Conservation (phyloP, 2,329 filamentous ascomycete species). For the Diaporthe humulicola region DNA sequence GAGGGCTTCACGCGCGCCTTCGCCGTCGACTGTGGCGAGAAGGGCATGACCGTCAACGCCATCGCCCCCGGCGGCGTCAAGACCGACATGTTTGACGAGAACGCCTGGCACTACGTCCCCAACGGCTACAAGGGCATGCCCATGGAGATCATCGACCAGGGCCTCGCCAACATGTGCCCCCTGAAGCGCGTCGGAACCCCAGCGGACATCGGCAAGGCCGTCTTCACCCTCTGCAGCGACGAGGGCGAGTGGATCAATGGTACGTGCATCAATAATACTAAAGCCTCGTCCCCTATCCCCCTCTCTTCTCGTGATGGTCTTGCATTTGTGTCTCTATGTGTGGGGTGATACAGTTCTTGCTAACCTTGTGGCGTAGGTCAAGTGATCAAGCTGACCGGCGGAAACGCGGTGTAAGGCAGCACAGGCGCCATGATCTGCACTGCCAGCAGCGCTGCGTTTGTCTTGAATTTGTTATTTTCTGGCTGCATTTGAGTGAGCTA, state of each 20-base stretch:
- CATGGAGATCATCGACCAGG: slow-evolving; percentile 66
- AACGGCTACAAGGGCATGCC: slow-evolving; percentile 65
- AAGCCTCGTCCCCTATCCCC: neutral
- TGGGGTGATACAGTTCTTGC: slow-evolving; percentile 30
- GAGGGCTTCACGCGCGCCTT: slow-evolving; percentile 81
- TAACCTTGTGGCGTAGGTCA: slow-evolving; percentile 47
- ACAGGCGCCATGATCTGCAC: slow-evolving; percentile 36
- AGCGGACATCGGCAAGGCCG: slow-evolving; percentile 70
- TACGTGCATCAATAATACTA: slow-evolving; percentile 48
- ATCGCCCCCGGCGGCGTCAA: slow-evolving; percentile 81
- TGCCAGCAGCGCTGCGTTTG: slow-evolving; percentile 30
- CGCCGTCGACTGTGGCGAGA: slow-evolving; percentile 77
- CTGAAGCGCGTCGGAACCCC: slow-evolving; percentile 70
- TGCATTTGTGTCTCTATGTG: neutral
- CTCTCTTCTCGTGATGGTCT: slow-evolving; percentile 4
- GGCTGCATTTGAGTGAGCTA: neutral
- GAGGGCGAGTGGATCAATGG: slow-evolving; percentile 77
- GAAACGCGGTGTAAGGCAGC: slow-evolving; percentile 47
- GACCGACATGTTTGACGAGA: slow-evolving; percentile 82
- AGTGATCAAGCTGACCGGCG: slow-evolving; percentile 56
- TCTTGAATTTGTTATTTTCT: slow-evolving; percentile 17
- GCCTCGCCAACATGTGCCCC: slow-evolving; percentile 70
- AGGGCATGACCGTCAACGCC: slow-evolving; percentile 79
- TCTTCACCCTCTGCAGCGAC: slow-evolving; percentile 66
- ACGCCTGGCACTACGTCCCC: slow-evolving; percentile 75